A percentile compares a stretch with the other conserved stretches of the same genome.
Evolutionary conservation across 345 rosid species (phyloP).

Genomic region (Murraya koenigii): DNA sequence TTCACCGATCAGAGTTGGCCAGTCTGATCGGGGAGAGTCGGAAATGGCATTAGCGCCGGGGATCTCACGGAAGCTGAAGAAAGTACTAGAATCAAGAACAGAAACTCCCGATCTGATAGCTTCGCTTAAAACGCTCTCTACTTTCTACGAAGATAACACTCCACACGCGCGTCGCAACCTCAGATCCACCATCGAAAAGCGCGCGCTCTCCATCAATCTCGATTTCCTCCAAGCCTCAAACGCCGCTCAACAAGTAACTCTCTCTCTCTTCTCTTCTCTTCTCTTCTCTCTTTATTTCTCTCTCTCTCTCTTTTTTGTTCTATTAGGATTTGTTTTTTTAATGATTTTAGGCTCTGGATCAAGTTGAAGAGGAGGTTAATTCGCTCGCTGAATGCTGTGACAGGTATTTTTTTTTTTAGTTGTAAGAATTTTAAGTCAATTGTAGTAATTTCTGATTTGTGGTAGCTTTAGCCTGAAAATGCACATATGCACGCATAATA

Average conservation of each 20-base stretch:
- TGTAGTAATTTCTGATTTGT: background rate
- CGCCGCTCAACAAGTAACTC: slow-evolving; percentile 57
- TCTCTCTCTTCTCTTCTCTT: background rate
- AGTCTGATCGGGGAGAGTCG: slow-evolving; percentile 11
- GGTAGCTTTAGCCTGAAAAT: background rate
- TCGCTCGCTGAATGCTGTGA: slow-evolving; percentile 94
- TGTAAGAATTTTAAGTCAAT: background rate
- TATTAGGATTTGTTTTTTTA: background rate
- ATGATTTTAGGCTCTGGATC: slow-evolving; percentile 66
- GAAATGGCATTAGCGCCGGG: slow-evolving; percentile 88
- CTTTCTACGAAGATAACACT: slow-evolving; percentile 80
- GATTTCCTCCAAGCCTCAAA: slow-evolving; percentile 78
- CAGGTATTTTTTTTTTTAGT: slow-evolving; percentile 28
- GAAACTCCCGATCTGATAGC: slow-evolving; percentile 82
- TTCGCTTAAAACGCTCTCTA: slow-evolving; percentile 79
- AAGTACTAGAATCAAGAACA: slow-evolving; percentile 85
- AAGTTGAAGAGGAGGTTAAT: slow-evolving; percentile 90
- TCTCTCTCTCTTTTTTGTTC: background rate
- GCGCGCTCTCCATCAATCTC: slow-evolving; percentile 76
- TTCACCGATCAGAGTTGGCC: background rate
- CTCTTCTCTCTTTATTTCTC: background rate
- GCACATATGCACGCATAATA: background rate
- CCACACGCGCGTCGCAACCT: slow-evolving; percentile 91
- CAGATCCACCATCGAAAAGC: slow-evolving; percentile 96
- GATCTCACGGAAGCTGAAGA: slow-evolving; percentile 86